phyloP scores from a whole-genome alignment of 2,329 filamentous ascomycete genomes.

The Trichoderma brevicompactum region DNA sequence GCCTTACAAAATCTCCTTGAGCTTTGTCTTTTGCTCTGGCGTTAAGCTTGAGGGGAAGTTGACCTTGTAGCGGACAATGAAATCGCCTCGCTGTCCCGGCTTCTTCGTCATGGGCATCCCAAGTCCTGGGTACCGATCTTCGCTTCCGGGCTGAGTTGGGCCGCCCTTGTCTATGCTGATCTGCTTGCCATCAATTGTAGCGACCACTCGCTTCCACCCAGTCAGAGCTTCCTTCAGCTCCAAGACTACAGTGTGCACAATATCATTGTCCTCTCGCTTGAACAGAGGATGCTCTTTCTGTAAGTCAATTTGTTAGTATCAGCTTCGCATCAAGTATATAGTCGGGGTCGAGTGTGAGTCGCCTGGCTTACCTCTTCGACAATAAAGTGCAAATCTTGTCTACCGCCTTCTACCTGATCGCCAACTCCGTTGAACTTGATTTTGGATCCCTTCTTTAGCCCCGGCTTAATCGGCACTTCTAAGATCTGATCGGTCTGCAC shows the following conservation, averaged over 20 bases:
- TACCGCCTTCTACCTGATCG: conserved; percentile 93
- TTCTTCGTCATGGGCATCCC: conserved; percentile 97
- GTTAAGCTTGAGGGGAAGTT: conserved; percentile 85
- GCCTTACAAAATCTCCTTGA: conserved; percentile 74
- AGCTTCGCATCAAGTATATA: neutral
- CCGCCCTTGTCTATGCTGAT: conserved; percentile 78
- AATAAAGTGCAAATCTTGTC: conserved; percentile 94
- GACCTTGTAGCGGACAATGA: conserved; percentile 88
- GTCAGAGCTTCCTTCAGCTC: conserved; percentile 92
- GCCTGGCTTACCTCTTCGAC: conserved; percentile 77
- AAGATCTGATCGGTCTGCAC: conserved; percentile 86
- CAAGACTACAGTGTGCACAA: conserved; percentile 77
- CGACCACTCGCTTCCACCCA: conserved; percentile 89
- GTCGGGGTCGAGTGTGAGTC: neutral
- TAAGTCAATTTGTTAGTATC: conserved; percentile 30
- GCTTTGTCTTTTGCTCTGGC: conserved; percentile 73
- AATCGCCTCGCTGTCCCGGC: conserved; percentile 80
- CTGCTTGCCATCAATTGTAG: conserved; percentile 90
- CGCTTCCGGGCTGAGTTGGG: conserved; percentile 82
- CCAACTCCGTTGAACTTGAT: conserved; percentile 99
- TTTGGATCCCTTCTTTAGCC: conserved; percentile 95
- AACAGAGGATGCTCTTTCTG: conserved; percentile 88
- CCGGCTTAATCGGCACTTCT: conserved; percentile 93
- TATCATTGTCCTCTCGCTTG: conserved; percentile 84
- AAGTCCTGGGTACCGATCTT: conserved; percentile 79